Percentiles rank a stretch among this genome's conserved stretches.
Conservation (phyloP, 2,329 filamentous ascomycete species). For the Aspergillus brasiliensis region DNA sequence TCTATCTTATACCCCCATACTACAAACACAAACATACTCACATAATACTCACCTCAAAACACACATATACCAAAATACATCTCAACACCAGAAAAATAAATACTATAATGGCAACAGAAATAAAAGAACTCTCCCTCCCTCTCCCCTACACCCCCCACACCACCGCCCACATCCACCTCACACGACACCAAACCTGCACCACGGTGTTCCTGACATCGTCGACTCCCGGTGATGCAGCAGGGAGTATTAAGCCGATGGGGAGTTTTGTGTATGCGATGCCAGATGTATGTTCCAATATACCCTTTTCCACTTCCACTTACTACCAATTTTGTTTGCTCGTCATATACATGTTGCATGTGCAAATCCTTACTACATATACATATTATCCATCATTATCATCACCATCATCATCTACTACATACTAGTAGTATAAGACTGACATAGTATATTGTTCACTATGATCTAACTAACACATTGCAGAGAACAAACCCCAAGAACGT, state of each 20-base stretch:
- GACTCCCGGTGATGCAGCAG: slow-evolving; percentile 45
- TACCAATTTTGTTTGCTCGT: too few species aligned
- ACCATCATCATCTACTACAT: too few species aligned
- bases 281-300: slow-evolving; percentile 62
- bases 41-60: too few species aligned
- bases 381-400: too few species aligned
- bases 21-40: not conserved
- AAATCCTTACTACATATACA: too few species aligned
- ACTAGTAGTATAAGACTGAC: too few species aligned
- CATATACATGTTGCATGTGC: too few species aligned
- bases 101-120: slow-evolving; percentile 33
- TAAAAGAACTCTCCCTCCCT: slow-evolving; percentile 59
- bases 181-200: slow-evolving; percentile 53
- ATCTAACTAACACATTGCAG: not conserved
- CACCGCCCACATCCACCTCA: slow-evolving; percentile 62
- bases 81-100: not conserved
- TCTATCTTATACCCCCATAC: not conserved
- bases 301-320: too few species aligned
- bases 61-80: not conserved
- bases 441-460: too few species aligned
- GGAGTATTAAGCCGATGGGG: slow-evolving; percentile 62
- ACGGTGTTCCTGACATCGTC: slow-evolving; percentile 62
- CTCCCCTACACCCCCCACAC: slow-evolving; percentile 59
- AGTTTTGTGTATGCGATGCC: slow-evolving; percentile 94
- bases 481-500: slow-evolving; percentile 51